phyloP scores from a whole-genome alignment of 805 yeast species.

The Ogataea dorogensis region DNA sequence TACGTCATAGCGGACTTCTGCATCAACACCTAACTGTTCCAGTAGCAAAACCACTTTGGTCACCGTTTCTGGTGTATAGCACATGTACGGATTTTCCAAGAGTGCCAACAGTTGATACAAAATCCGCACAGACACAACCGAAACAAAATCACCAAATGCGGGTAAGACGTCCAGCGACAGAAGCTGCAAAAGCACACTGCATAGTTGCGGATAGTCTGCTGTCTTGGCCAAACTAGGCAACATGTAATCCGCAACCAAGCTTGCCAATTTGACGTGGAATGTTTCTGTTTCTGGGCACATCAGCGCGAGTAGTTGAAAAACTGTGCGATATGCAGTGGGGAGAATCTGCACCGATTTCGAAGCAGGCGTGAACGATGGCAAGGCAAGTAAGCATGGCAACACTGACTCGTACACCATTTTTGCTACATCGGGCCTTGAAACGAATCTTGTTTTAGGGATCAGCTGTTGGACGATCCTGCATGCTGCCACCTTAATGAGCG shows the following conservation, averaged over 20 bases:
- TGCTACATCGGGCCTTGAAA: constrained; percentile 22
- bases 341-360: constrained; percentile 22
- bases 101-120: constrained; percentile 25
- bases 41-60: too few relatives aligned
- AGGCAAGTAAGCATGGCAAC: constrained; percentile 28
- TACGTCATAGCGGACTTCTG: constrained; percentile 22
- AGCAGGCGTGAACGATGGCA: constrained; percentile 32
- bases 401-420: constrained; percentile 25
- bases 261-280: constrained; percentile 17
- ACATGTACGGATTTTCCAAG: constrained; percentile 28
- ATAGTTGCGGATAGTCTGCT: constrained; percentile 26
- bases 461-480: constrained; percentile 16
- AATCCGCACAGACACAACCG: constrained; percentile 23
- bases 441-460: constrained; percentile 7
- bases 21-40: too few relatives aligned
- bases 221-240: constrained; percentile 29
- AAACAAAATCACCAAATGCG: constrained; percentile 16
- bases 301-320: constrained; percentile 16
- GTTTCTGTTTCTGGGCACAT: constrained; percentile 9
- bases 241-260: constrained; percentile 26
- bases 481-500: constrained; percentile 25
- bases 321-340: constrained; percentile 24
- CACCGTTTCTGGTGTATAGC: constrained; percentile 17
- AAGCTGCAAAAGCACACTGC: constrained; percentile 16
- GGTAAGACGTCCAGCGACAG: constrained; percentile 14